A percentile compares a stretch with the other conserved stretches of the same genome.
phyloP scores from a whole-genome alignment of 495 filamentous ascomycete species.

The Parachaetomium inaequale region DNA sequence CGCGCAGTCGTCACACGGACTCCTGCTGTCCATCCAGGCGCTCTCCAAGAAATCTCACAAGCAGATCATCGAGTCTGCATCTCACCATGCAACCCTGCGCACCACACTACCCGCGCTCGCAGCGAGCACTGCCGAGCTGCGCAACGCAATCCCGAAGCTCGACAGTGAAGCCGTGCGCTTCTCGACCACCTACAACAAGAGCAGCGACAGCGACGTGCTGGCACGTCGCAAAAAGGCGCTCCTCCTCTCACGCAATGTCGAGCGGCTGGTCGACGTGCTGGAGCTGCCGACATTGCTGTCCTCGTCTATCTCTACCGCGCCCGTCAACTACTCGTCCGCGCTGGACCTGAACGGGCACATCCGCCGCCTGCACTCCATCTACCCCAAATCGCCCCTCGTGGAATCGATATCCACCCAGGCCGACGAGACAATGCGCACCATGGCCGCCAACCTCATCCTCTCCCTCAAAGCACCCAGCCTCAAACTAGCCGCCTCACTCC shows the following conservation, averaged over 20 bases:
- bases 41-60: constrained; percentile 92
- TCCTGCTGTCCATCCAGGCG: constrained; percentile 80
- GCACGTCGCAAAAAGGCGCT: constrained; percentile 75
- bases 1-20: constrained; percentile 72
- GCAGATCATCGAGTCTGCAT: constrained; percentile 74
- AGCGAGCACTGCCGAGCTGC: constrained; percentile 59
- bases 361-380: constrained; percentile 75
- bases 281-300: constrained; percentile 84
- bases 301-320: constrained; percentile 48
- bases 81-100: constrained; percentile 68
- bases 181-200: constrained; percentile 75
- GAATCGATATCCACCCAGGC: constrained; percentile 70
- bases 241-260: constrained; percentile 83
- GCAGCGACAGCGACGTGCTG: constrained; percentile 64
- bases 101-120: constrained; percentile 64
- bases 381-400: constrained; percentile 73
- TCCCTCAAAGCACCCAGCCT: constrained; percentile 71
- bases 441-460: constrained; percentile 80
- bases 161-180: constrained; percentile 77
- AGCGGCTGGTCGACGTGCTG: constrained; percentile 84
- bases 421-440: constrained; percentile 81
- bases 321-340: constrained; percentile 76
- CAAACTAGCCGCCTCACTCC: constrained; percentile 86
- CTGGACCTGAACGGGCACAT: constrained; percentile 94
- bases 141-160: constrained; percentile 68